Evolutionary conservation across 139 green algal species (phyloP), one percentile per base, ranked within the genome.

Genomic region (Coccomyxa sp.): DNA sequence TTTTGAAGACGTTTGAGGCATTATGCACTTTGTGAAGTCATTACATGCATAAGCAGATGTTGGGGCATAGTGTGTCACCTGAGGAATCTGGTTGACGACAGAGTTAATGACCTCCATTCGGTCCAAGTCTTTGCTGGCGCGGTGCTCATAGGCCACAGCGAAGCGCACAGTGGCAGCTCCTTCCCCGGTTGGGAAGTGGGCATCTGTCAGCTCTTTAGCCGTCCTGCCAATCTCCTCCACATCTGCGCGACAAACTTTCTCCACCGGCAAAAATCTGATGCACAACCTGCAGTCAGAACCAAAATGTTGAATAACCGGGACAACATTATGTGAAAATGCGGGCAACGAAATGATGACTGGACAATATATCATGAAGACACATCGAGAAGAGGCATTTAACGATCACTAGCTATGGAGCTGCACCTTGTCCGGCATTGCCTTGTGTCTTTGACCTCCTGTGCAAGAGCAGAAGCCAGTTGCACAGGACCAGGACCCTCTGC

Each of bases 91-190:
- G n/a, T 85, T 80, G 11, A 84, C 88, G 58, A 92, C 87, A 1
- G 84, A 80, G 79, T 92, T 85, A 71, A 92, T 92, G 79, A 92
- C 85, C 13, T 82, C 74, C 88, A 92, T 90, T 66, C 89, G 80
- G 58, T 92, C 82, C 27, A 92, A 58, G 25, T 66, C 15, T 17
- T 77, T 77, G 67, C 86, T 85, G 13, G 86, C 86, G 17, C 89
- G 81, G 76, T 88, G 87, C 57, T 91, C 85, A 63, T 86, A 90
- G n/a, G 82, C 32, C 57, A 92, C 88, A 10, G 88, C 83, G 84
- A 89, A 92, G 28, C 23, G 27, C 14, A 77, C 31, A n/a, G 23
- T 51, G 27, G 71, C 14, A 77, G 71, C 71, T 77, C 23, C 28
- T n/a, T 45, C 58, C 13, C 30, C 78, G 76, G 57, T 15, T 0